These are phyloP conservation scores for Chaetomium strumarium DNA, from an alignment of 2,329 filamentous ascomycete species.

Conservation along the genomic window DNA sequence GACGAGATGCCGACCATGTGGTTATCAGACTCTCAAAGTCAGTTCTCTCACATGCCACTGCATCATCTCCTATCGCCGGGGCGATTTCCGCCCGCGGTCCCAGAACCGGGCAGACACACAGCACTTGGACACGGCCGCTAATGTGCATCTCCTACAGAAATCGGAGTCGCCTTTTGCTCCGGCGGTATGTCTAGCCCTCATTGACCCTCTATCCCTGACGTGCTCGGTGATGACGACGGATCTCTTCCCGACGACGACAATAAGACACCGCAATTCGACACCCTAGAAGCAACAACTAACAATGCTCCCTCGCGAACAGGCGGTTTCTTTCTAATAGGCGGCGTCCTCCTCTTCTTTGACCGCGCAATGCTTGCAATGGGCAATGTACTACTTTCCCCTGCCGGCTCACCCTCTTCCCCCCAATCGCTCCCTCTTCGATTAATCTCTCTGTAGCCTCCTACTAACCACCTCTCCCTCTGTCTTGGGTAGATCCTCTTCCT, in stretches of 20 bases:
- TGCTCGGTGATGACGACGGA: too few relatives aligned
- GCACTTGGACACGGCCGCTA: slow-evolving; percentile 23
- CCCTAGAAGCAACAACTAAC: slow-evolving; percentile 20
- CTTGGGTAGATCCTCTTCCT: slow-evolving; percentile 84
- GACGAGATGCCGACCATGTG: slow-evolving; percentile 80
- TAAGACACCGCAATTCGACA: neutral
- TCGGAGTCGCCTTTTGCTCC: slow-evolving; percentile 96
- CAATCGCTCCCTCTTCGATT: slow-evolving; percentile 7
- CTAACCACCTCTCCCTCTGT: neutral
- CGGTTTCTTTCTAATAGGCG: slow-evolving; percentile 89
- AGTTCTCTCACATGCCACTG: neutral
- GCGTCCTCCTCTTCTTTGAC: slow-evolving; percentile 96
- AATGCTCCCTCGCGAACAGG: slow-evolving; percentile 46
- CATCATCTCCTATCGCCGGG: neutral
- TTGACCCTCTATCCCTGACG: too few relatives aligned
- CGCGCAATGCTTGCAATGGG: slow-evolving; percentile 98
- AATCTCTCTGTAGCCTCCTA: slow-evolving; percentile 9
- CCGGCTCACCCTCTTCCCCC: neutral
- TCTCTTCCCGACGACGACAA: too few relatives aligned
- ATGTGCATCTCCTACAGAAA: slow-evolving; percentile 54
- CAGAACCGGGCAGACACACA: slow-evolving; percentile 9
- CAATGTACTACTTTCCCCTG: slow-evolving; percentile 64
- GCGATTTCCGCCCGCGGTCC: neutral
- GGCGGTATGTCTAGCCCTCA: slow-evolving; percentile 63
- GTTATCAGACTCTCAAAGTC: slow-evolving; percentile 94